Percentiles rank a stretch among this genome's conserved stretches.
These are phyloP conservation scores for Chenopodium album DNA, from an alignment of 148 eudicot genomes.

Conservation along the genomic window DNA sequence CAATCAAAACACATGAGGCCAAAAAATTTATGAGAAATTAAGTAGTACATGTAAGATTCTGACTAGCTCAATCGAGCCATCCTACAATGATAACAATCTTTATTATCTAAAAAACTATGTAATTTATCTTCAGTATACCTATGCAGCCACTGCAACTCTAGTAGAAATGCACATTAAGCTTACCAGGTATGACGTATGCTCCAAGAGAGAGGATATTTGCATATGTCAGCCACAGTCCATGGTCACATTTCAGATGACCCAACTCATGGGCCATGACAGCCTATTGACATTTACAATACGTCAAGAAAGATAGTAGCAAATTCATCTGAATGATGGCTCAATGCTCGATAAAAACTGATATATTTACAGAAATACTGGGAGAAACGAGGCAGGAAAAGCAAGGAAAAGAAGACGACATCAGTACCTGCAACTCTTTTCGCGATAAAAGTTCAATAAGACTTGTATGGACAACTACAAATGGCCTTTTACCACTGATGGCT, in stretches of 20 bases:
- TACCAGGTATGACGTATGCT: conserved; percentile 88
- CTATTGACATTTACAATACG: conserved; percentile 33
- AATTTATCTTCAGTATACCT: background rate
- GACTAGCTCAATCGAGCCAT: background rate
- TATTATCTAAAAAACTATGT: background rate
- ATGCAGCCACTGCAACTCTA: background rate
- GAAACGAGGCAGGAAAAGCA: background rate
- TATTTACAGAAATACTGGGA: background rate
- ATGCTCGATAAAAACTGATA: background rate
- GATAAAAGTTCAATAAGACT: conserved; percentile 93
- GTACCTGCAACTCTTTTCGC: conserved; percentile 88
- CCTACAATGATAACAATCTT: background rate
- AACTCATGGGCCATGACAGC: conserved; percentile 98
- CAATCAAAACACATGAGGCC: background rate
- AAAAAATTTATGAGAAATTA: background rate
- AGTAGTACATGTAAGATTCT: background rate
- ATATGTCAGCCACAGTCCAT: conserved; percentile 91
- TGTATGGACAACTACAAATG: conserved; percentile 92
- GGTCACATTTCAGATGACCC: conserved; percentile 98
- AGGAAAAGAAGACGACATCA: conserved; percentile 7
- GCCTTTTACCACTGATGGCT: conserved; percentile 86
- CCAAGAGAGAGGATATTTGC: conserved; percentile 91
- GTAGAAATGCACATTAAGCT: background rate
- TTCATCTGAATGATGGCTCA: background rate
- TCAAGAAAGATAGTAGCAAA: background rate